Base-by-base conservation (phyloP, 805 yeast species). In the Kockiozyma suomiensis region DNA sequence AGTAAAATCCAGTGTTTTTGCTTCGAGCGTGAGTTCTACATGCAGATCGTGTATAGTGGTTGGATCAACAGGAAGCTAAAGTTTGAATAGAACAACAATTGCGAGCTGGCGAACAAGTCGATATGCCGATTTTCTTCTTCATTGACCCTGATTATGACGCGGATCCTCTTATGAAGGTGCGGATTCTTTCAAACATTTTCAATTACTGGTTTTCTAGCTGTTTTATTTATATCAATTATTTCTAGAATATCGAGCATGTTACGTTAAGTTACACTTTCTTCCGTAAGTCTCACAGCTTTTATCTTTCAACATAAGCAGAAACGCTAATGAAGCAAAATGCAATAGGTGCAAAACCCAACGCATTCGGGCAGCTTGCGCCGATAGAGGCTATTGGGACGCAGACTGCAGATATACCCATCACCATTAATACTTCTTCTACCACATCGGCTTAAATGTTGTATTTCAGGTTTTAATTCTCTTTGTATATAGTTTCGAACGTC, bases 1-100 rank as follows among this genome's bases (percentile, higher is more conserved):
- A 90, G 90, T 77, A 94, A 94, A 75, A 94, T 94, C 70, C 99
- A 94, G 74, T 94, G 99, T 74, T 94, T 94, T 76, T 94, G 99
- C 72, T 94, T 94, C 71, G 99, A 94, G 50, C 66, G 66, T 62
- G 26, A 25, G 66, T 47, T 26, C 15, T n/a, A 42, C n/a, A n/a
- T n/a, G n/a, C n/a, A n/a, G n/a, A n/a, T 41, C 40, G 5, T 12
- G 3, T 15, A 13, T 19, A 12, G 23, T 10, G 12, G n/a, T n/a
- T 23, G 28, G 19, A 12, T 12, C 15, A 8, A 7, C 19, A 17
- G 8, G 42, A 21, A 43, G 19, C 38, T 41, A 33, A 33, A 23
- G 5, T 19, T 38, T 3, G 12, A n/a, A 33, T n/a, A 77, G 99
- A 94, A 73, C 99, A 94, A 74, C 83, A 89, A 74, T 78, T 94